Evolutionary conservation across 2,329 filamentous ascomycete species (phyloP).

Genomic region (Beauveria sp.): DNA sequence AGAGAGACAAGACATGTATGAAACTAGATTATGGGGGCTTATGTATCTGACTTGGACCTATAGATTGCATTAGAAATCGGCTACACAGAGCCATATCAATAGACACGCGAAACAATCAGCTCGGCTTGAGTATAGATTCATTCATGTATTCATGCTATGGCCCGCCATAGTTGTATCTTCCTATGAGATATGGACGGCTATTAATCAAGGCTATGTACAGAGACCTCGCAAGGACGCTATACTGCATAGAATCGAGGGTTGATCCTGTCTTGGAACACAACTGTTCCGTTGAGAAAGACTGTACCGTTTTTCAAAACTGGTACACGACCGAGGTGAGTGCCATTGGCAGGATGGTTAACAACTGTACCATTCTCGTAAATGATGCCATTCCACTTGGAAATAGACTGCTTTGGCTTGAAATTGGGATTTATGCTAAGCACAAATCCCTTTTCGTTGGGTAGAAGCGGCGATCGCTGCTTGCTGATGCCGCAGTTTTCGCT

Average conservation of each 20-base stretch:
- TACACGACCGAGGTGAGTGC: conserved; percentile 16
- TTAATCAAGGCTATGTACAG: not conserved
- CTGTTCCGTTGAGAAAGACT: conserved; percentile 19
- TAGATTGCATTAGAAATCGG: not conserved
- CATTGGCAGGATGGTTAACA: conserved; percentile 17
- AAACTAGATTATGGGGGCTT: too few species aligned
- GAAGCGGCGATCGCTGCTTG: conserved; percentile 18
- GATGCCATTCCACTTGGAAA: conserved; percentile 21
- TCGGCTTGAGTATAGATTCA: not conserved
- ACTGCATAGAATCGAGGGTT: conserved; percentile 16
- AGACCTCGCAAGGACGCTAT: not conserved
- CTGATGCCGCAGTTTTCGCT: conserved; percentile 26
- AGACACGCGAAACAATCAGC: not conserved
- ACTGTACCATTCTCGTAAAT: conserved; percentile 25
- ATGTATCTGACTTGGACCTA: not conserved
- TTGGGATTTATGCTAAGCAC: not conserved
- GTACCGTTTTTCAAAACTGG: conserved; percentile 20
- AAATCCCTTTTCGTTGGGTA: conserved; percentile 1
- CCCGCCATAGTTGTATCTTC: not conserved
- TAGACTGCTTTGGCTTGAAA: not conserved
- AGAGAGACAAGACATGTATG: not conserved
- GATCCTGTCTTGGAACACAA: conserved; percentile 14
- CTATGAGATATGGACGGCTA: not conserved
- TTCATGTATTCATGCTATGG: conserved; percentile 1
- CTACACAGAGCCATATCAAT: not conserved